These are phyloP conservation scores for Eucalyptus shirleyi DNA, from an alignment of 345 rosid genomes.

Conservation along the genomic window DNA sequence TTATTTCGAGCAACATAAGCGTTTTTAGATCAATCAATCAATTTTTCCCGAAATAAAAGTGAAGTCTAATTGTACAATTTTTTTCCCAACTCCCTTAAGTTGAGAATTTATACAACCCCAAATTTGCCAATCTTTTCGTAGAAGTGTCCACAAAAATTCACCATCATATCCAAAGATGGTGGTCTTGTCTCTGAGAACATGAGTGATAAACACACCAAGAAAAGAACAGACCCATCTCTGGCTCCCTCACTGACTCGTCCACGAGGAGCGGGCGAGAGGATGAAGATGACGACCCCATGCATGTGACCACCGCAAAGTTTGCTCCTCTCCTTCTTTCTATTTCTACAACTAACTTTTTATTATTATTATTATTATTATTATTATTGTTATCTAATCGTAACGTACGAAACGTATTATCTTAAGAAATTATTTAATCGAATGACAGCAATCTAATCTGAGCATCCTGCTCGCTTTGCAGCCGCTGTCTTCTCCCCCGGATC, in stretches of 20 bases:
- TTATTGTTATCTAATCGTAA: not conserved
- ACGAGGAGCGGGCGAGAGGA: not conserved
- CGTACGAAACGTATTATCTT: not conserved
- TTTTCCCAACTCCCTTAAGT: not conserved
- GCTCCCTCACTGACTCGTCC: not conserved
- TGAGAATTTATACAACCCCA: not conserved
- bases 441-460: not conserved
- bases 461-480: not conserved
- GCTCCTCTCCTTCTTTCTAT: not conserved
- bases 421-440: not conserved
- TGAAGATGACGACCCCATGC: not conserved
- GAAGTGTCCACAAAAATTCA: not conserved
- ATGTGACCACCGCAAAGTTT: not conserved
- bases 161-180: not conserved
- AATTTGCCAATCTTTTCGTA: not conserved
- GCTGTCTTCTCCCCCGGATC: not conserved
- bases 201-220: not conserved
- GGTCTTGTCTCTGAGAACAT: not conserved
- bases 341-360: not conserved
- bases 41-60: not conserved
- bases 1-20: rapidly evolving
- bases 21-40: too few relatives aligned
- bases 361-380: not conserved
- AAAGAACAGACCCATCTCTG: not conserved
- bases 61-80: not conserved